Base-by-base conservation (phyloP, 2,329 filamentous ascomycete species). In the Dactylonectria estremocensis region DNA sequence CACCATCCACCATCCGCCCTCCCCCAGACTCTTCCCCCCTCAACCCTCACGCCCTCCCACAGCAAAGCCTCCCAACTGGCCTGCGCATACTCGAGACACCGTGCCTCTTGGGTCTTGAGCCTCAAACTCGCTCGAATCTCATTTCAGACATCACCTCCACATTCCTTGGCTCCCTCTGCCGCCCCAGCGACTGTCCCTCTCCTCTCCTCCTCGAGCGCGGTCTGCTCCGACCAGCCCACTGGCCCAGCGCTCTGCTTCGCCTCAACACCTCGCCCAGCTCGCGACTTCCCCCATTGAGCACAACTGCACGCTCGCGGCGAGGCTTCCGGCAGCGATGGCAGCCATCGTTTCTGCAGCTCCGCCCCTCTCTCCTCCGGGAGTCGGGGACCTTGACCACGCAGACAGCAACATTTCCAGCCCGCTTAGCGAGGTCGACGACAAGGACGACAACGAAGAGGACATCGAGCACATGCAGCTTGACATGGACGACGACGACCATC, bases 341-440 rank as follows among this genome's bases (percentile, higher is more conserved):
- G 85, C 86, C 73, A 84, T 85, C 77, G 84, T 84, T 75, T 82
- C 86, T 74, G 81, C 83, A 77, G 81, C 83, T 74, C 81, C 83
- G 74, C 84, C 85, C 72, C 83, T 85, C 74, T 84, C 86, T 68
- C 84, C 87, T 35, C 63, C 76, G 31, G 73, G 71, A 60, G 66
- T 72, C 69, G 78, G 75, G 70, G 77, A 68, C 64, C 82, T 83
- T 70, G 87, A 88, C 75, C 83, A 84, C 69, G 88, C 88, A 74
- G 90, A 91, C 76, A 93, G 92, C 79, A 91, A 90, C 79, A 87
- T 93, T 60, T 98, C 95, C 45, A 98, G 95, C 81, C 96, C 95
- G 76, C 87, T 98, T 74, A 98, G 94, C 83, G 95, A 98, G 76
- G 93, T 97, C 64, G 95, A 95, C 77, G 93, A 97, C 76, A 90